Evolutionary conservation across 768 basidiomycete species (phyloP), one percentile per base, ranked within the genome.

Genomic region (Mycena haematopus): DNA sequence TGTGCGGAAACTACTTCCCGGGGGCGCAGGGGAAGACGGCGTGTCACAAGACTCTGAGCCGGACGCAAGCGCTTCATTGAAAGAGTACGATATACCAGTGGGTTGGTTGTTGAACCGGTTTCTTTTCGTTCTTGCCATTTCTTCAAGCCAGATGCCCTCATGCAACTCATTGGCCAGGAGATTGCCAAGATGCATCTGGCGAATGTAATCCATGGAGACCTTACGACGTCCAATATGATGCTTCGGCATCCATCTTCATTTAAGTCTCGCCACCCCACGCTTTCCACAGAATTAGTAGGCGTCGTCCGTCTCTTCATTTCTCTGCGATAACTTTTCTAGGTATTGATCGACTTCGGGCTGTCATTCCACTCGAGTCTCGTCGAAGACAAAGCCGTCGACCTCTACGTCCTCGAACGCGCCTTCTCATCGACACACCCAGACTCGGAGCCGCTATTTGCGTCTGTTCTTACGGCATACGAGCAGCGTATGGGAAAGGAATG

Each of bases 171-270:
- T 58, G 97, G 97, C 8, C 76, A 77, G 1, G 89, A 96, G 69
- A 86, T 99, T 29, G 95, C 91, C 11, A 92, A 90, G 72, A 88
- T 99, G 85, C 97, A 99, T 75, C 71, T 81, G 4, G 89, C 89
- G 2, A 92, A 96, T 67, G 85, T 96, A 69, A 86, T 99, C 38
- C 97, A 99, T 66, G 96, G 97, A 7, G 97, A 99, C 76, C 79
- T 99, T 54, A 99, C 97, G 0, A 99, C 97, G 2, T 96, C 93
- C 13, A 99, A 99, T 74, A 98, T 99, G 95, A 93, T 99, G 87
- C 78, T 99, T 3, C 86, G 92, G 22, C 83, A 78, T 62, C 80
- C 84, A 27, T 66, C 72, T 2, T 66, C 72, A 15, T 72, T 74
- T 46, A 53, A 62, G 24, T 65, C 75, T 15, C 57, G 52, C 22